A percentile compares a stretch with the other conserved stretches of the same genome.
These are phyloP conservation scores for Pichia nakasei DNA, from an alignment of 805 yeast species.

Conservation along the genomic window DNA sequence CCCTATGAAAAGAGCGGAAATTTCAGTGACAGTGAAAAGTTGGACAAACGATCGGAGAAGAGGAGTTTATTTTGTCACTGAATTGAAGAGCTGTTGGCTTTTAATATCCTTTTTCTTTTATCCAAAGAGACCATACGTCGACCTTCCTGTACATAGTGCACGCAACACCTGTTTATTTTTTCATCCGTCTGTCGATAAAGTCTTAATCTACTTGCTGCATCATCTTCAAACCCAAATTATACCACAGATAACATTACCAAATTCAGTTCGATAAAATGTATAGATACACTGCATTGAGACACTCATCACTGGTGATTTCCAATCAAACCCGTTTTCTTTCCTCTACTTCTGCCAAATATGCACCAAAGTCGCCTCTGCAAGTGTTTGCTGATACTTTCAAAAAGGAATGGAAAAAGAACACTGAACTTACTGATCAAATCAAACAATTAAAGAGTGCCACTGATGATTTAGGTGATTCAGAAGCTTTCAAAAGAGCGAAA, in stretches of 20 bases:
- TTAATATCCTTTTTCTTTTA: too few relatives aligned
- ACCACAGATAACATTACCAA: too few relatives aligned
- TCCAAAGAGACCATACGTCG: background rate
- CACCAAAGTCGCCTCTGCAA: conserved; percentile 66
- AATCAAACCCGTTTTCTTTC: conserved; percentile 1
- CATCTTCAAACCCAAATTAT: too few relatives aligned
- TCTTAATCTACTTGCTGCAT: too few relatives aligned
- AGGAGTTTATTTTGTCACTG: too few relatives aligned
- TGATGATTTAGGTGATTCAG: conserved; percentile 87
- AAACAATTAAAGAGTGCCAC: conserved; percentile 95
- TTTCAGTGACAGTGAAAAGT: too few relatives aligned
- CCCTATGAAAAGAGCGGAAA: too few relatives aligned
- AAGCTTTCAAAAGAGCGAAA: conserved; percentile 85
- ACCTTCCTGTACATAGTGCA: background rate
- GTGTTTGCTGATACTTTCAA: conserved; percentile 90
- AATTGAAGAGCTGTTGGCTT: too few relatives aligned
- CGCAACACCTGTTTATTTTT: too few relatives aligned
- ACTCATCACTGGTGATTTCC: conserved; percentile 1
- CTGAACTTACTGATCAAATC: conserved; percentile 84
- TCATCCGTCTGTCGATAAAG: too few relatives aligned
- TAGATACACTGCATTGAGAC: conserved; percentile 3
- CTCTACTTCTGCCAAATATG: conserved; percentile 2
- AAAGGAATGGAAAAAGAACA: conserved; percentile 82
- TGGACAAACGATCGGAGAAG: background rate
- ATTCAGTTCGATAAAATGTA: too few relatives aligned